Evolutionary conservation across 495 filamentous ascomycete species (phyloP).

Genomic region (Baudoinia panamericana): DNA sequence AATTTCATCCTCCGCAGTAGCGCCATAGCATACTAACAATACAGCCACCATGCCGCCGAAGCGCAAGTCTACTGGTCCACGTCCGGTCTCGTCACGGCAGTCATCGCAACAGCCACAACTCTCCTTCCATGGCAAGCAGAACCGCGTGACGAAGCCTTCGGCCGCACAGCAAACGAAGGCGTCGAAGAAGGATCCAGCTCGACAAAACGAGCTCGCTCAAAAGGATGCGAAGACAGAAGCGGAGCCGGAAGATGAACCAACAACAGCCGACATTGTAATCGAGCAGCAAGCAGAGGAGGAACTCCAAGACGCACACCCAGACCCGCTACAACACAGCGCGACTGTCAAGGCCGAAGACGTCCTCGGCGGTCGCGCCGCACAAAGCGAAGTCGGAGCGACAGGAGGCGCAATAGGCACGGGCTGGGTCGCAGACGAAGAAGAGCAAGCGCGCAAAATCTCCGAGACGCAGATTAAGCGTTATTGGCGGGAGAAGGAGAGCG

Average conservation of each 20-base stretch:
- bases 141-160: conserved; percentile 61
- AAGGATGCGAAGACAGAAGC: conserved; percentile 27
- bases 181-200: conserved; percentile 37
- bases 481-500: conserved; percentile 54
- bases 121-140: conserved; percentile 52
- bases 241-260: conserved; percentile 26
- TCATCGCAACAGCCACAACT: conserved; percentile 49
- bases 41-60: conserved; percentile 6
- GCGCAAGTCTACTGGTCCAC: conserved; percentile 1
- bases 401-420: conserved; percentile 28
- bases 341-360: conserved; percentile 17
- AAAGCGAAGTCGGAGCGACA: conserved; percentile 17
- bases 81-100: not conserved
- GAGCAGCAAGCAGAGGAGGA: conserved; percentile 26
- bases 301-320: conserved; percentile 8
- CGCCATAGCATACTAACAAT: too few species aligned
- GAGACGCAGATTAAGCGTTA: conserved; percentile 54
- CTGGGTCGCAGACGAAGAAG: conserved; percentile 38
- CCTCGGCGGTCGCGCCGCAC: conserved; percentile 17
- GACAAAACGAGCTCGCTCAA: conserved; percentile 27
- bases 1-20: too few species aligned
- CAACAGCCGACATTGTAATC: conserved; percentile 39
- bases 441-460: conserved; percentile 46
- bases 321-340: conserved; percentile 1
- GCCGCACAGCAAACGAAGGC: conserved; percentile 18